Percentiles rank a stretch among this genome's conserved stretches.
These are phyloP conservation scores for Craterostigma plantagineum DNA, from an alignment of 257 asterid genomes.

Conservation along the genomic window DNA sequence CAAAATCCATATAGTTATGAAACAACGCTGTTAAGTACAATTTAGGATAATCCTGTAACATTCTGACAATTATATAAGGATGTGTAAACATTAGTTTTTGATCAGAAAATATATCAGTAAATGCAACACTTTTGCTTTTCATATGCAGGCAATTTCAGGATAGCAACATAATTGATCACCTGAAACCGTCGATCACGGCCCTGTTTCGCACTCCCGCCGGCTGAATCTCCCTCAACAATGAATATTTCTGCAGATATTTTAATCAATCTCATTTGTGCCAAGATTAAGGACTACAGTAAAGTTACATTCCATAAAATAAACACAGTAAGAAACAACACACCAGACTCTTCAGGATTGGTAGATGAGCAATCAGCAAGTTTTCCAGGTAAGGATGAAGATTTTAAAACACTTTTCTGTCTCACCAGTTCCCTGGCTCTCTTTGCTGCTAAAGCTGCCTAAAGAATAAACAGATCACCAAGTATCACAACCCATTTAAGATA, in stretches of 20 bases:
- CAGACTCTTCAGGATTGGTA: slow-evolving; percentile 74
- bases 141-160: no score
- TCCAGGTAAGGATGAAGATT: slow-evolving; percentile 91
- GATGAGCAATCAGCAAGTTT: slow-evolving; percentile 99
- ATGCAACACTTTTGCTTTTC: neutral
- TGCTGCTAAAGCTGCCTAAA: slow-evolving; percentile 94
- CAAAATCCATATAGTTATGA: neutral
- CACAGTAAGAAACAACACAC: slow-evolving; percentile 17
- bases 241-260: slow-evolving; percentile 52
- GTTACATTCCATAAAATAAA: neutral
- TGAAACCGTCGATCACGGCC: slow-evolving; percentile 98
- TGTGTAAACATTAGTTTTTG: no score
- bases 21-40: neutral
- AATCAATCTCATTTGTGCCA: no score
- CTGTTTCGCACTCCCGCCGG: slow-evolving; percentile 99
- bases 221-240: slow-evolving; percentile 99
- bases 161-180: slow-evolving; percentile 31
- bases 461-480: slow-evolving; percentile 7
- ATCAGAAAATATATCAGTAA: no score
- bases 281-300: neutral
- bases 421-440: slow-evolving; percentile 93
- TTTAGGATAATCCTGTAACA: neutral
- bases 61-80: neutral
- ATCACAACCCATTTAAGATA: neutral
- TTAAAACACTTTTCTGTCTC: slow-evolving; percentile 74